A percentile compares a stretch with the other conserved stretches of the same genome.
phyloP scores from a whole-genome alignment of 1,284 basidiomycete genomes.

The Fomes fomentarius region DNA sequence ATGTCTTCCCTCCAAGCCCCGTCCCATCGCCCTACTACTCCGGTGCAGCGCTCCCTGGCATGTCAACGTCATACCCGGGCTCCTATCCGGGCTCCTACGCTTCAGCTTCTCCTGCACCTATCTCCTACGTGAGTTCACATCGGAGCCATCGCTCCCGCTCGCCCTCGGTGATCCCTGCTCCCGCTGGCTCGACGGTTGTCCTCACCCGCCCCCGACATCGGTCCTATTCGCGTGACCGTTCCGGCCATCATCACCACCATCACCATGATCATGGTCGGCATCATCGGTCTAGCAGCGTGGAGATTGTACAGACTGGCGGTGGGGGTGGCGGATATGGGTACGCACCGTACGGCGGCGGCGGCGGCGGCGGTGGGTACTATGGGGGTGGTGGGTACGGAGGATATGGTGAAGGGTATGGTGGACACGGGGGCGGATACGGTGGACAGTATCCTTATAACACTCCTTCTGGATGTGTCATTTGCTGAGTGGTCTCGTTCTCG shows the following conservation, averaged over 20 bases:
- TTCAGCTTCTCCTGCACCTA: no score
- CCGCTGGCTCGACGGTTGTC: conserved; percentile 4
- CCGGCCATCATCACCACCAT: conserved; percentile 4
- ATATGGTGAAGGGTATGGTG: not conserved
- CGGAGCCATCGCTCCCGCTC: not conserved
- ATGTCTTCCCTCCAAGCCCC: conserved; percentile 3
- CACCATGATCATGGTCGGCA: conserved; percentile 2
- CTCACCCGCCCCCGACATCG: not conserved
- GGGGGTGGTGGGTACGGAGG: not conserved
- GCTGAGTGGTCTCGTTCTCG: not conserved
- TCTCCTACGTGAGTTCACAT: not conserved
- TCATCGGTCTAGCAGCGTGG: not conserved
- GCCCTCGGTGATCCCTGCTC: not conserved
- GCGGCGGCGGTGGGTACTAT: not conserved
- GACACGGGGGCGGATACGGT: not conserved
- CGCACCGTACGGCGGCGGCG: not conserved
- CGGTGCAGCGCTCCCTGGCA: no score
- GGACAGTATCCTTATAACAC: not conserved
- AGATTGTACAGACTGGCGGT: conserved; percentile 2
- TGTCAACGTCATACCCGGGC: not conserved
- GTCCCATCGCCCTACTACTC: conserved; percentile 1
- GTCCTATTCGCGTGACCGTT: not conserved
- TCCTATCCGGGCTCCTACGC: not conserved
- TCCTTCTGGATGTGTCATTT: conserved; percentile 5
- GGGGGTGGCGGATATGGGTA: not conserved